Conservation (phyloP, 306 rosid species). For the Geum urbanum region DNA sequence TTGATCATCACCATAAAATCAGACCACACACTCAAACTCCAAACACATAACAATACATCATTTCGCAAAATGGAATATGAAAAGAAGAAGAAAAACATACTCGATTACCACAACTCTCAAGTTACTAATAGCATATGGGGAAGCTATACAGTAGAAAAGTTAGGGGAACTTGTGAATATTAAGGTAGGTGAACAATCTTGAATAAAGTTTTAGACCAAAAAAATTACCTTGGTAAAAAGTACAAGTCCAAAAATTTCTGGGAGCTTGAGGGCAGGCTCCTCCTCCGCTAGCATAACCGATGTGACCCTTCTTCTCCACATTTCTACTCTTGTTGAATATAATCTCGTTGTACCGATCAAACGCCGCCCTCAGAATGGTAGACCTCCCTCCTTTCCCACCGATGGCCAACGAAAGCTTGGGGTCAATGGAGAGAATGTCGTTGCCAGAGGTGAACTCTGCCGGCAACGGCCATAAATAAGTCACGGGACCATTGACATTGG, state of each 20-base stretch:
- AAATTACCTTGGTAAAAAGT: too few species aligned
- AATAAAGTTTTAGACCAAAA: too few species aligned
- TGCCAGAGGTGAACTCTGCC: constrained; percentile 51
- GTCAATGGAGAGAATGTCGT: constrained; percentile 58
- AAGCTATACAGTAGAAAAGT: too few species aligned
- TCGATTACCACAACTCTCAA: constrained; percentile 62
- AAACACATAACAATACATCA: not conserved
- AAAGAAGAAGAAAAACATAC: too few species aligned
- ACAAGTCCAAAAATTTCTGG: too few species aligned
- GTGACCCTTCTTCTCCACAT: constrained; percentile 27
- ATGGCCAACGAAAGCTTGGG: constrained; percentile 52
- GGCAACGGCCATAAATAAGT: constrained; percentile 89
- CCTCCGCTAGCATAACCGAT: too few species aligned
- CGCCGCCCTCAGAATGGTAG: constrained; percentile 43
- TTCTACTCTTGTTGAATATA: constrained; percentile 50
- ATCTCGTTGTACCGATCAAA: constrained; percentile 70
- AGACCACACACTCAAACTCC: too few species aligned
- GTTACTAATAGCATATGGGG: constrained; percentile 43
- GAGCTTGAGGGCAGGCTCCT: too few species aligned
- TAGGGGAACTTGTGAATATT: too few species aligned
- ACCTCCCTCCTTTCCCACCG: constrained; percentile 45
- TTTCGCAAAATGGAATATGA: too few species aligned
- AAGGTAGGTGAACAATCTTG: too few species aligned
- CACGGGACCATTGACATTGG: constrained; percentile 34
- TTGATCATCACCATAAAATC: not conserved